These are phyloP conservation scores for Osmanthus fragrans DNA, from an alignment of 257 asterid species.

Conservation along the genomic window DNA sequence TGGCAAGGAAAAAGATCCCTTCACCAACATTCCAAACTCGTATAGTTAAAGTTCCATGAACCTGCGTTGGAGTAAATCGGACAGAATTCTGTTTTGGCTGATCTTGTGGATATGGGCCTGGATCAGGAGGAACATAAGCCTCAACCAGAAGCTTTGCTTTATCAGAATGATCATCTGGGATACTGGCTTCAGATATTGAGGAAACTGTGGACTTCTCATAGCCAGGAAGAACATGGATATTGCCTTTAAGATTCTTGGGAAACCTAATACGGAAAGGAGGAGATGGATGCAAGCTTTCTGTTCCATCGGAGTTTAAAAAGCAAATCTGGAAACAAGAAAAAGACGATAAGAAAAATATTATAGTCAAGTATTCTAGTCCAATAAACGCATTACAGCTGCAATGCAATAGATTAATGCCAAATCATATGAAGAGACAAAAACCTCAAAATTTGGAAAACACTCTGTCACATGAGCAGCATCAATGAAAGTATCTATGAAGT, in stretches of 20 bases:
- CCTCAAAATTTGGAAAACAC: constrained; percentile 89
- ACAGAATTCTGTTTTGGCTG: constrained; percentile 95
- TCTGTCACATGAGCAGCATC: constrained; percentile 85
- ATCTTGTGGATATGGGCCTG: constrained; percentile 99
- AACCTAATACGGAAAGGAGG: constrained; percentile 78
- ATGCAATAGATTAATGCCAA: constrained; percentile 9
- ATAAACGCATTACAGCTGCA: not conserved
- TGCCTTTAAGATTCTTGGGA: constrained; percentile 62
- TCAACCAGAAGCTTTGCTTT: constrained; percentile 74
- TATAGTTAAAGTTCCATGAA: constrained; percentile 31
- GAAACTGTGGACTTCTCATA: constrained; percentile 45
- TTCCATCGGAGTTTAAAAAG: constrained; percentile 74
- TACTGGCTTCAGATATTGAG: constrained; percentile 33
- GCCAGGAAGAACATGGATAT: constrained; percentile 61
- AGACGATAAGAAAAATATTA: constrained; percentile 14
- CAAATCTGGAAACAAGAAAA: constrained; percentile 58
- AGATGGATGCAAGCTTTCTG: constrained; percentile 54
- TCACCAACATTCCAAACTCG: constrained; percentile 10
- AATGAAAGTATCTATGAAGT: constrained; percentile 92
- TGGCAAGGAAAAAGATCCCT: not conserved
- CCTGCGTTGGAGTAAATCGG: constrained; percentile 94
- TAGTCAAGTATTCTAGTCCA: constrained; percentile 13
- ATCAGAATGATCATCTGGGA: constrained; percentile 44
- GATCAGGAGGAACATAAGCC: constrained; percentile 85
- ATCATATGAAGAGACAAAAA: constrained; percentile 26